Conservation (phyloP, 495 filamentous ascomycete species). For the Penicillium cataractarum region DNA sequence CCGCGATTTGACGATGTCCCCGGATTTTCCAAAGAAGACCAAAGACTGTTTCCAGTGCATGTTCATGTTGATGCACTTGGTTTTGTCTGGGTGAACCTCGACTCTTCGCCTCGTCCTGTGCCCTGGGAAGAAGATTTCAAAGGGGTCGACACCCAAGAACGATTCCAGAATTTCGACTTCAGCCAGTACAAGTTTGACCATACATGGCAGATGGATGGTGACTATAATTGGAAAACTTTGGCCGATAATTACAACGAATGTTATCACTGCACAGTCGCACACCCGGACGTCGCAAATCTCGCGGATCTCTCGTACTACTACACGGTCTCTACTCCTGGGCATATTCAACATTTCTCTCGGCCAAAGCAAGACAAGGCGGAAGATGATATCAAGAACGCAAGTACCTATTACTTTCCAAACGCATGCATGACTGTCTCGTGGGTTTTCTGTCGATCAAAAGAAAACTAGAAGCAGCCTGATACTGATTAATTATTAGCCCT, state of each 20-base stretch:
- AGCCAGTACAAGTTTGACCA: conserved; percentile 55
- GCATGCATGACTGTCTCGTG: conserved; percentile 54
- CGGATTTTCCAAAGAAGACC: conserved; percentile 56
- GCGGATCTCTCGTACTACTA: conserved; percentile 47
- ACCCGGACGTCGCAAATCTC: conserved; percentile 48
- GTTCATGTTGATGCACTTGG: conserved; percentile 50
- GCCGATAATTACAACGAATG: conserved; percentile 60
- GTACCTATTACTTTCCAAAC: conserved; percentile 54
- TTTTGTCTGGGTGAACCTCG: conserved; percentile 57
- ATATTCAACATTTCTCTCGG: conserved; percentile 48
- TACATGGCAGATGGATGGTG: conserved; percentile 52
- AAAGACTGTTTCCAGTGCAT: conserved; percentile 49
- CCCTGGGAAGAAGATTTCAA: conserved; percentile 52
- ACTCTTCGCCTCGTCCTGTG: conserved; percentile 44
- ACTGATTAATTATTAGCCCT: conserved; percentile 24
- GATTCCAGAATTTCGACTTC: conserved; percentile 48
- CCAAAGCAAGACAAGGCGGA: conserved; percentile 42
- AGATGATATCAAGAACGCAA: conserved; percentile 41
- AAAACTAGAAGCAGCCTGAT: neutral
- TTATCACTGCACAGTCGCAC: conserved; percentile 54
- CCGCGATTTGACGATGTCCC: conserved; percentile 56
- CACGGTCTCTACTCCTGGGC: conserved; percentile 41
- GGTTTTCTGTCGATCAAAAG: conserved; percentile 22
- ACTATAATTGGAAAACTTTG: conserved; percentile 58
- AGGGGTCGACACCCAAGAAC: conserved; percentile 45